Evolutionary conservation across 495 filamentous ascomycete species (phyloP), one percentile per base, ranked within the genome.

Genomic region (Pseudevernia furfuracea): DNA sequence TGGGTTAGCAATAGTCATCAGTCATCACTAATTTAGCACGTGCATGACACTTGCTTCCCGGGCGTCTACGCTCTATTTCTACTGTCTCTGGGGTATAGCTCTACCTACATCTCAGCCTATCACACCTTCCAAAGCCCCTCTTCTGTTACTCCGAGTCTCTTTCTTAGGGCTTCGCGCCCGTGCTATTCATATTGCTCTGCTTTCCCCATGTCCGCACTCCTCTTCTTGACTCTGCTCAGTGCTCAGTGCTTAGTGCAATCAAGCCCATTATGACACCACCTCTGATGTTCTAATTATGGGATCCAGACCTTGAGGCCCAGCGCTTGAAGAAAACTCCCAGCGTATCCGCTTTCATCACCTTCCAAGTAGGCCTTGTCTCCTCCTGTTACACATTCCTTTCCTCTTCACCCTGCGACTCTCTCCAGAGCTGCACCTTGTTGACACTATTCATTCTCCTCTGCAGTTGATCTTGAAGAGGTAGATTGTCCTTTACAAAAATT

Each of bases 131-230:
- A 4, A 34, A 34, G 15, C 30, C 52, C 52, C 23, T 25, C 46
- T 4, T 25, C n/a, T 49, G 15, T 28, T 23, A 25, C 46, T 49
- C 41, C 8, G 38, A 41, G 10, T 8, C 19, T 49, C 44, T 19
- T 28, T 21, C 48, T 44, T 36, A 56, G 23, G 36, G 43, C 55
- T 49, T 69, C 66, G 52, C 53, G 49, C 53, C 60, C 64, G 36
- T 52, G 25, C 36, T 60, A 56, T 60, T 63, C 21, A 49, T 23
- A n/a, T 7, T 53, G 52, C 32, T 12, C 21, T 59, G 36, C 36
- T 49, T 28, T 52, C 34, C 60, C 15, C 46, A 30, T 39, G 21
- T 41, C 48, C n/a, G 36, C 15, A 49, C 32, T 38, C 60, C n/a
- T n/a, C n/a, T 25, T 52, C 30, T 38, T 55, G 34, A 52, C 39